A percentile compares a stretch with the other conserved stretches of the same genome.
phyloP scores from a whole-genome alignment of 345 rosid species.

The Eucalyptus erythrocorys region DNA sequence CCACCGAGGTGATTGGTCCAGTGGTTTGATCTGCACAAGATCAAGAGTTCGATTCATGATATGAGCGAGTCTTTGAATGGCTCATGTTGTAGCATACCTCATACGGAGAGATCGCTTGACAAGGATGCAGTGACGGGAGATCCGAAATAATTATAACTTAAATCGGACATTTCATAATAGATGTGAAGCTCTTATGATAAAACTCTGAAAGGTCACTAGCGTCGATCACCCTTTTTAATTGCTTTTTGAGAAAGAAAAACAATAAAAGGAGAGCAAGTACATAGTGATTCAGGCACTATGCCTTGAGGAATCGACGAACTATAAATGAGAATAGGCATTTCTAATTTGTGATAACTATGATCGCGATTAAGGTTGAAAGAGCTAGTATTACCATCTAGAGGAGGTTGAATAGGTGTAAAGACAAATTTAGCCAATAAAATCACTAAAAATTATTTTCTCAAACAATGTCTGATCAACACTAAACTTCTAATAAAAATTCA shows the following conservation, averaged over 20 bases:
- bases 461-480: too few relatives aligned
- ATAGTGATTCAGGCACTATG: not conserved
- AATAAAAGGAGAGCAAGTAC: too few relatives aligned
- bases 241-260: too few relatives aligned
- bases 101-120: rapidly evolving
- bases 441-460: too few relatives aligned
- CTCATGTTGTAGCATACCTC: rapidly evolving
- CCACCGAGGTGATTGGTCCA: not conserved
- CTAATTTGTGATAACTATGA: too few relatives aligned
- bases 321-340: not conserved
- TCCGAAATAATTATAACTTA: not conserved
- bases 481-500: too few relatives aligned
- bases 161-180: not conserved
- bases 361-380: not conserved
- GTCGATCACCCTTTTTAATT: not conserved
- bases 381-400: too few relatives aligned
- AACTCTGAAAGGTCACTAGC: rapidly evolving
- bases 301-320: not conserved
- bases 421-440: too few relatives aligned
- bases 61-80: not conserved
- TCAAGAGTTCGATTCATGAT: not conserved
- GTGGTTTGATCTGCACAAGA: not conserved
- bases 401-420: too few relatives aligned
- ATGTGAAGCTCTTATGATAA: too few relatives aligned
- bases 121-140: rapidly evolving